Evolutionary conservation across 2,329 filamentous ascomycete genomes (phyloP), one percentile per base, ranked within the genome.

Genomic region (Sclerotinia sclerotiorum): DNA sequence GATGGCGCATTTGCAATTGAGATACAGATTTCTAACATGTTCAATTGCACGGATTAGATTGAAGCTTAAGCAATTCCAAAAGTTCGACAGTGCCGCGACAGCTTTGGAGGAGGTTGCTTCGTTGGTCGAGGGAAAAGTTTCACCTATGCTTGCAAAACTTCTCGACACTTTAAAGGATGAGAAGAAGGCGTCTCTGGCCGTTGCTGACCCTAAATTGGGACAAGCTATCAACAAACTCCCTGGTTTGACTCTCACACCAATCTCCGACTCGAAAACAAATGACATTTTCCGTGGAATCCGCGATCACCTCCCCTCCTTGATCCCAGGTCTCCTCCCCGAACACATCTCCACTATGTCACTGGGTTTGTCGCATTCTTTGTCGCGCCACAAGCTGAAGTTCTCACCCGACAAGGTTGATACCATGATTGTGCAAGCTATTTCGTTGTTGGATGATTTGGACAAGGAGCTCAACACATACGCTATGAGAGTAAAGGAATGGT

Each of bases 401-500:
- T 97, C 93, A 11, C 91, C 94, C 68, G 94, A 99, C 79, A 99
- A 99, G 85, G 94, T 99, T 74, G 95, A 99, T 79, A 95, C 95
- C 64, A 99, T 99, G 95, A 97, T 99, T 78, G 94, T 99, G 69
- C 95, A 99, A 82, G 94, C 94, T 68, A 95, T 99, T 78, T 90
- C 91, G 72, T 87, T 97, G 64, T 85, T 99, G 58, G 95, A 99
- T 79, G 95, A 99, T 73, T 84, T 99, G 71, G 95, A 99, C 84
- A 99, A 99, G 85, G 95, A 99, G 82, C 85, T 99, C 72, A 99
- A 99, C 84, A 95, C 92, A 75, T 98, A 97, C 79, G 94, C 95
- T 73, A 99, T 99, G 95, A 87, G 95, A 80, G 93, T 97, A 71
- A 98, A 98, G 88, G 95, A 99, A 81, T 99, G 95, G 95, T 99